These are phyloP conservation scores for Hypoxylon sp. DNA, from an alignment of 2,329 filamentous ascomycete genomes.

Conservation along the genomic window DNA sequence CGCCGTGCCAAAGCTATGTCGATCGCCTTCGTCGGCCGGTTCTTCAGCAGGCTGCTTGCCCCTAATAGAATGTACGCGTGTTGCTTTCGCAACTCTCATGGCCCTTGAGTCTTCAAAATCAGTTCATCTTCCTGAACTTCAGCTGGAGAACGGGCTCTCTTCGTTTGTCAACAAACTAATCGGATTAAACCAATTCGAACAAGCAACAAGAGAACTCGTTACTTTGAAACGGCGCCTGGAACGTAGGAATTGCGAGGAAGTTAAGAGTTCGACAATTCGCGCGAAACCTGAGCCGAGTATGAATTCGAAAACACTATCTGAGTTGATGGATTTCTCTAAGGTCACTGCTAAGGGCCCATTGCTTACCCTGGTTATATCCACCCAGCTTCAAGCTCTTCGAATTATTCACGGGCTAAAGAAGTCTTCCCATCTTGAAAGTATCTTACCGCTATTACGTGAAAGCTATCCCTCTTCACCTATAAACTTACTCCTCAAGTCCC, in stretches of 20 bases:
- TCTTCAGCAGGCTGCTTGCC: constrained; percentile 65
- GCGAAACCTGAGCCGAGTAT: constrained; percentile 54
- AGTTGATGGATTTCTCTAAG: constrained; percentile 74
- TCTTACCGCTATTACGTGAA: constrained; percentile 69
- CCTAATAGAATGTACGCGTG: constrained; percentile 77
- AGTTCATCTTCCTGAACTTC: constrained; percentile 71
- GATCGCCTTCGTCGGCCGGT: constrained; percentile 44
- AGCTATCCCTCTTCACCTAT: constrained; percentile 70
- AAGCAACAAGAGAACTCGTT: constrained; percentile 78
- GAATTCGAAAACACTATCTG: constrained; percentile 65
- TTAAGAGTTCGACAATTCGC: constrained; percentile 55
- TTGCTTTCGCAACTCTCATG: constrained; percentile 76
- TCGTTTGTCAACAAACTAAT: constrained; percentile 78
- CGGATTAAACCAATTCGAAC: constrained; percentile 73
- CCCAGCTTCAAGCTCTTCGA: constrained; percentile 76
- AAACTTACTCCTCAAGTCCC: constrained; percentile 67
- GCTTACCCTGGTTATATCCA: constrained; percentile 70
- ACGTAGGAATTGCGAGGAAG: constrained; percentile 46
- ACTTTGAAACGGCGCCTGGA: constrained; percentile 76
- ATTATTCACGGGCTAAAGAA: constrained; percentile 74
- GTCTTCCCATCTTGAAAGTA: constrained; percentile 70
- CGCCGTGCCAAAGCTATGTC: constrained; percentile 56
- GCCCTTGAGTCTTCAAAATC: constrained; percentile 68
- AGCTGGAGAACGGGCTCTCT: constrained; percentile 81
- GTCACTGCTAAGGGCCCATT: constrained; percentile 60